Evolutionary conservation across 257 asterid genomes (phyloP), one percentile per base, ranked within the genome.

Genomic region (Buddleja alternifolia): DNA sequence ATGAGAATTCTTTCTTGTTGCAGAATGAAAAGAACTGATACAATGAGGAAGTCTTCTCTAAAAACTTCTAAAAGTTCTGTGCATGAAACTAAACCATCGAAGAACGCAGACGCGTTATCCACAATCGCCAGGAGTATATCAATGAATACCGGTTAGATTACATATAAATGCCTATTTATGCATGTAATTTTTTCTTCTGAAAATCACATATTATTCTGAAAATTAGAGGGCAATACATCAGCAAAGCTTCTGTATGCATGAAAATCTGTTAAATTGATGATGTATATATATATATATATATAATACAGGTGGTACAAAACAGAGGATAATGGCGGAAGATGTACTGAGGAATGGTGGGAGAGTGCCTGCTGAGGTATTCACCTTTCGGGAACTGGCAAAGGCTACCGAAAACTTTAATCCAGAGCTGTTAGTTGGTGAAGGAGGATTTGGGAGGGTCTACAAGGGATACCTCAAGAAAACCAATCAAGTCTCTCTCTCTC

Each of bases 391-490:
- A 52, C 71, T 90, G 7, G 98, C 97, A 12, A 59, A 21, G 29
- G 92, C 97, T 3, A 90, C 97, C 3, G 89, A 93, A 54, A 90
- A 88, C 63, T 93, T 93, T 77, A 85, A 85, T 32, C 83, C 97
- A n/a, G 95, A 88, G 6, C 65, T 83, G 34, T 80, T 86, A 3
- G 77, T 93, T 8, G 97, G 96, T 3, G 93, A 90, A 80, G 98
- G 98, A 58, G 95, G 94, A 58, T 93, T 90, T 17, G 98, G 96
- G 45, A 81, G 97, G 65, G 98, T 93, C 51, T 93, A 90, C 52
- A 88, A 71, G 67, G 98, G 98, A 59, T 66, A 76, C 73, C 84
- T 93, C 73, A 85, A 83, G 88, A 85, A 76, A 62, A 83, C 91
- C 0, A 76, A 90, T 53, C 85, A 93, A 75, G 97, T 88, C 70